phyloP scores from a whole-genome alignment of 2,329 filamentous ascomycete species.

The Paraconiothyrium sp. region DNA sequence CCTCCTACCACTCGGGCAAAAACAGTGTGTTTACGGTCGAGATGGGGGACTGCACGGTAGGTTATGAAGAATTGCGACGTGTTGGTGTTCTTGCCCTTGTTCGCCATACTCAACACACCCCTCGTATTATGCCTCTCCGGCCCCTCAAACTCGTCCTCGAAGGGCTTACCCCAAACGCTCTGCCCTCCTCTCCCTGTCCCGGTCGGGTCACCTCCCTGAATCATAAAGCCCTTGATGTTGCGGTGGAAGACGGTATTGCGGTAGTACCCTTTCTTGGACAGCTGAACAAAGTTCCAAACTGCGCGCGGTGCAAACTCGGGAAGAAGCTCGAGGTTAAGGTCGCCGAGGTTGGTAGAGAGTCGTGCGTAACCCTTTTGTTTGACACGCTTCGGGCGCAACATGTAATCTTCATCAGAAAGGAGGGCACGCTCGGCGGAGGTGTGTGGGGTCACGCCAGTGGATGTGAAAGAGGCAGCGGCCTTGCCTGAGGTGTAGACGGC shows the following conservation, averaged over 20 bases:
- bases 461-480: constrained; percentile 94
- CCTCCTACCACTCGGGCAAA: constrained; percentile 88
- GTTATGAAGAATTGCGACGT: constrained; percentile 95
- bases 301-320: constrained; percentile 91
- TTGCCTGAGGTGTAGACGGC: constrained; percentile 89
- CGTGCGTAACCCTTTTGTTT: constrained; percentile 91
- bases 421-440: constrained; percentile 88
- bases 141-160: constrained; percentile 91
- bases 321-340: constrained; percentile 87
- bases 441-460: constrained; percentile 90
- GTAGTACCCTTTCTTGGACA: constrained; percentile 92
- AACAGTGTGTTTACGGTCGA: constrained; percentile 97
- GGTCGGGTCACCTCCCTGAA: constrained; percentile 94
- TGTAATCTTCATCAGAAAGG: constrained; percentile 93
- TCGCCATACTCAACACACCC: constrained; percentile 92
- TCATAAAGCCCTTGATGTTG: constrained; percentile 97
- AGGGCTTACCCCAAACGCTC: constrained; percentile 94
- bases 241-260: constrained; percentile 85
- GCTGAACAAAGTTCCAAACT: constrained; percentile 94
- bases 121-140: constrained; percentile 83
- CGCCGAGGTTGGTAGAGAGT: constrained; percentile 85
- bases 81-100: constrained; percentile 98
- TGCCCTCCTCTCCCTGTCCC: constrained; percentile 90
- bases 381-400: constrained; percentile 88
- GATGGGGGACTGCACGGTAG: constrained; percentile 83